phyloP scores from a whole-genome alignment of 768 basidiomycete species.

The Pisolithus marmoratus region DNA sequence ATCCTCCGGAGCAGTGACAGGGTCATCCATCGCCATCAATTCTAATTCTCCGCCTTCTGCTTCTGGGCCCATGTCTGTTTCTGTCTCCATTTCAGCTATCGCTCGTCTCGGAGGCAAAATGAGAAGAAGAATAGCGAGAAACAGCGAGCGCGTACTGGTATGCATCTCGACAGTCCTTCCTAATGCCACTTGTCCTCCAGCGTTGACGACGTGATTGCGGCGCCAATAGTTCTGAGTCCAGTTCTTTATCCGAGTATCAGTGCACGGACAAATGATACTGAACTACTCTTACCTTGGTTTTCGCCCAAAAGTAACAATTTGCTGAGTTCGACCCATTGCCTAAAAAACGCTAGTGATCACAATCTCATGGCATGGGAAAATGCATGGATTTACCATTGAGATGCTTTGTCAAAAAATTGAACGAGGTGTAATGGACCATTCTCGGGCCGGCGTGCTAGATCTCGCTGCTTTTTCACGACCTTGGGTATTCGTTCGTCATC shows the following conservation, averaged over 20 bases:
- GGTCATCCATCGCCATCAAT: not conserved
- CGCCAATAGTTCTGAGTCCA: constrained; percentile 62
- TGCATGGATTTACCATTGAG: constrained; percentile 50
- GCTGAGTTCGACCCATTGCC: constrained; percentile 57
- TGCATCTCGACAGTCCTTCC: constrained; percentile 54
- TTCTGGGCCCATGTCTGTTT: constrained; percentile 13
- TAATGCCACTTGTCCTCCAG: constrained; percentile 50
- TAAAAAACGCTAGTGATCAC: constrained; percentile 17
- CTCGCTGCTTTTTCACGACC: constrained; percentile 24
- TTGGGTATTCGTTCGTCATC: constrained; percentile 54
- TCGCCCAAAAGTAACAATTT: constrained; percentile 67
- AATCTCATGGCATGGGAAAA: not conserved
- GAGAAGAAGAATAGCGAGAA: not conserved
- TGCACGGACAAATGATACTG: not conserved
- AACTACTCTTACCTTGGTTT: constrained; percentile 49
- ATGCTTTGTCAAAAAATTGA: constrained; percentile 70
- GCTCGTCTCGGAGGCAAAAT: constrained; percentile 30
- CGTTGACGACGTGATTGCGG: constrained; percentile 46
- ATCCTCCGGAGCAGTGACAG: not conserved
- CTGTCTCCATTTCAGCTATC: constrained; percentile 43
- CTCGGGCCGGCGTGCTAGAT: constrained; percentile 29
- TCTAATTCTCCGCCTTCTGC: constrained; percentile 1
- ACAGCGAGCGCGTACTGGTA: constrained; percentile 42
- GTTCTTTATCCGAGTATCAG: constrained; percentile 31
- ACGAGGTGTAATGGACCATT: constrained; percentile 54